Percentiles rank a stretch among this genome's conserved stretches.
Evolutionary conservation across 176 grass and related monocot genomes (phyloP).

Genomic region (Aegilops longissima): DNA sequence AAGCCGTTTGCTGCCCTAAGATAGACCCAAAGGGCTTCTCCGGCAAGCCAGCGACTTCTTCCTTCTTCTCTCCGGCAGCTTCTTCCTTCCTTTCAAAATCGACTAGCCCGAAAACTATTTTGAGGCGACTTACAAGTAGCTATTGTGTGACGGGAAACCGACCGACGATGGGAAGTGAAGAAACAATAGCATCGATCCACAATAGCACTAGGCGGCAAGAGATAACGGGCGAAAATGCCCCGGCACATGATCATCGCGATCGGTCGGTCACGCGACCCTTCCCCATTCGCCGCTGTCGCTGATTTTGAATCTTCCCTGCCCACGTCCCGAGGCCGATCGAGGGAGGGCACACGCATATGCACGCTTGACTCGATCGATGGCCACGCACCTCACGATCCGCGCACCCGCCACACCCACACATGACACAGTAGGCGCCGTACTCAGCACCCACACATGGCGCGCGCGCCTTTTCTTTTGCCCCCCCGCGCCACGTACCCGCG

Average conservation of each 20-base stretch:
- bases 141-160: neutral
- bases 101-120: too few species aligned
- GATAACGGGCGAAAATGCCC: neutral
- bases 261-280: neutral
- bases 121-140: too few species aligned
- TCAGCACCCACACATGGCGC: neutral
- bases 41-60: too few species aligned
- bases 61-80: too few species aligned
- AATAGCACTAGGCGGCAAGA: neutral
- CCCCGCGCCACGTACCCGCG: neutral
- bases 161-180: neutral
- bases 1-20: rapidly evolving
- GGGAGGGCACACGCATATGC: neutral
- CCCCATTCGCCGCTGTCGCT: neutral
- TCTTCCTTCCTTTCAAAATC: too few species aligned
- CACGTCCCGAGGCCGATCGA: neutral
- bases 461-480: neutral
- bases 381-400: neutral
- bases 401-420: neutral
- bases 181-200: neutral
- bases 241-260: conserved; percentile 33
- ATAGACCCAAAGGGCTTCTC: too few species aligned
- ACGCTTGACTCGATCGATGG: neutral
- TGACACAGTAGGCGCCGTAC: neutral
- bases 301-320: conserved; percentile 5